A percentile compares a stretch with the other conserved stretches of the same genome.
These are phyloP conservation scores for Paramecium sexaurelia DNA, from an alignment of 73 alveolate species.

Conservation along the genomic window DNA sequence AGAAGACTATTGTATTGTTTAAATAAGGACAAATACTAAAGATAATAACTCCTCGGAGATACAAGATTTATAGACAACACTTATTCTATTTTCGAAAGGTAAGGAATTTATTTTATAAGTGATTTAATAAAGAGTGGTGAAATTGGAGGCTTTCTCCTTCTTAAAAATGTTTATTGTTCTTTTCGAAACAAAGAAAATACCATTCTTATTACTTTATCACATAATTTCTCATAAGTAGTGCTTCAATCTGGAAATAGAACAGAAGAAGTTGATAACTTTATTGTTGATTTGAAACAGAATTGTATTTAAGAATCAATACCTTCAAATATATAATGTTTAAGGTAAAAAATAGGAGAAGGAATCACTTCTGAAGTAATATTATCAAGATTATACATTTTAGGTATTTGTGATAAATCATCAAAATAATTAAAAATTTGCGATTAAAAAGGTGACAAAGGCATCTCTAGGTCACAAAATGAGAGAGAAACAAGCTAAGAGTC, in stretches of 20 bases:
- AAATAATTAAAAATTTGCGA: background rate
- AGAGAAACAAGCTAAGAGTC: background rate
- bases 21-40: background rate
- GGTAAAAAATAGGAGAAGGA: background rate
- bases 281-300: background rate
- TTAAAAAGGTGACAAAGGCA: background rate
- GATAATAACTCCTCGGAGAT: background rate
- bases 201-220: background rate
- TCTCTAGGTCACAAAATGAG: background rate
- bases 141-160: background rate
- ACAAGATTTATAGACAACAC: background rate
- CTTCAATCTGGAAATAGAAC: background rate
- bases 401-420: background rate
- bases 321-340: background rate
- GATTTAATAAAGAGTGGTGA: background rate
- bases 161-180: constrained; percentile 13
- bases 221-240: background rate
- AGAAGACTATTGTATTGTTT: background rate
- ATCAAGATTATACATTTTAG: background rate
- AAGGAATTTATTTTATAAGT: background rate
- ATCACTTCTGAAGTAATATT: background rate
- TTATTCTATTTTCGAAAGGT: constrained; percentile 16
- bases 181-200: background rate
- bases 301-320: background rate
- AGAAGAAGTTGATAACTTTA: background rate